Base-by-base conservation (phyloP, 2,329 filamentous ascomycete species). In the Endoconidiophora polonica region DNA sequence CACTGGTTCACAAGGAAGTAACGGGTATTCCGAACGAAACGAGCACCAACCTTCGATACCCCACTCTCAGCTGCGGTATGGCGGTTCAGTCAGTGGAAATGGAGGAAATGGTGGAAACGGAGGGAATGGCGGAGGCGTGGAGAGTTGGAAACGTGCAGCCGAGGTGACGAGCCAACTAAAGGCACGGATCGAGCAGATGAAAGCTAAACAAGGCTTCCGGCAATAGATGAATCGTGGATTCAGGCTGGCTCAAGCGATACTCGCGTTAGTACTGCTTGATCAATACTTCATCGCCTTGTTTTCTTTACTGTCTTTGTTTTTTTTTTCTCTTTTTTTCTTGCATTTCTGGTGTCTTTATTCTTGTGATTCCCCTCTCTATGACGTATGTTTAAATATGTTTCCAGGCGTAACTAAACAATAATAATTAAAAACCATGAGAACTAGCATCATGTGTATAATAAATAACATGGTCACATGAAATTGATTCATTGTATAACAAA, bases 121-220 rank as follows among this genome's bases (percentile, higher is more conserved):
- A 12, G 38, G 20, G 38, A 49, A 36, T 26, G 46, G 23, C n/a
- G 47, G 39, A 29, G 79, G 79, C 1, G 79, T 81, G 16, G 91
- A 98, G 68, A 96, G 88, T 62, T 98, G 91, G 91, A 93, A 88
- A 68, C 74, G 91, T 57, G 91, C 91, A 16, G 91, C 91, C 2
- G 91, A 98, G 68, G 91, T 98, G 52, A 98, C 91, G 49, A 95
- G 88, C 65, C 91, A 95, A 63, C 66, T 98, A 60, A 98, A 96
- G 70, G 87, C 90, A 48, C 79, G 91, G 62, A 98, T 98, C 64
- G 91, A 96, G 70, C 84, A 91, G 71, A 98, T 98, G 91, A 98
- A 96, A 74, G 77, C 76, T 20, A 53, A 53, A 23, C 52, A 59
- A 57, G 67, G 47, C 20, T 53, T 53, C 38, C 47, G 52, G 12